Evolutionary conservation across 2,329 filamentous ascomycete genomes (phyloP).

Genomic region (Trichoderma koningiopsis): DNA sequence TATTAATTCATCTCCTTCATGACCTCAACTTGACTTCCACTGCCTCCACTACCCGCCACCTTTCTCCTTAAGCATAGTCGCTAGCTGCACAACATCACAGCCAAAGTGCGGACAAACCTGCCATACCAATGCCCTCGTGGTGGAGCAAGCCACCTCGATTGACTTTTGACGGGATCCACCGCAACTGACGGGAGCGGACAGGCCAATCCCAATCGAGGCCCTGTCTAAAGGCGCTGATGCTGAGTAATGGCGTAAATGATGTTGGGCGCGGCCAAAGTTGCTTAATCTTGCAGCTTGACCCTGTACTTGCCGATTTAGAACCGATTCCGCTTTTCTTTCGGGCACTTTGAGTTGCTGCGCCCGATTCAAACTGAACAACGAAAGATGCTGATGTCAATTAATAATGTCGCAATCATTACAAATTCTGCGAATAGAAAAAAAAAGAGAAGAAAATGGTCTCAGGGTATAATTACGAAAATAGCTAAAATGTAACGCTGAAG

Average conservation of each 20-base stretch:
- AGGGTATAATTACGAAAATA: too few species aligned
- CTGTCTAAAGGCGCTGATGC: neutral
- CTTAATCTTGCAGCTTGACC: neutral
- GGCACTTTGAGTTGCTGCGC: neutral
- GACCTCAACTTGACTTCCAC: neutral
- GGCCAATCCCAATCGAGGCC: neutral
- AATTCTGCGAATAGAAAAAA: neutral
- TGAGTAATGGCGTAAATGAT: neutral
- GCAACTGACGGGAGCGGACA: neutral
- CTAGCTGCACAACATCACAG: neutral
- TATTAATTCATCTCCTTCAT: neutral
- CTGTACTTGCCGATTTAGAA: neutral
- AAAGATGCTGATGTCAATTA: neutral
- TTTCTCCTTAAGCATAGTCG: neutral
- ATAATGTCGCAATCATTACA: neutral
- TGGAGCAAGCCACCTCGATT: neutral
- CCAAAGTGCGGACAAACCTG: constrained; percentile 16
- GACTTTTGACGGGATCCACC: neutral
- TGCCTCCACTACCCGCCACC: neutral
- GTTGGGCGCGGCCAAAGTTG: constrained; percentile 10
- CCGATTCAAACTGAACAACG: neutral
- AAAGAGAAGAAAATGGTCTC: too few species aligned
- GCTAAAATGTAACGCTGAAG: neutral
- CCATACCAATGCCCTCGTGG: neutral
- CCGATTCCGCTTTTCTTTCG: neutral